phyloP scores from a whole-genome alignment of 2,329 filamentous ascomycete genomes.

The Xylogone sp. region DNA sequence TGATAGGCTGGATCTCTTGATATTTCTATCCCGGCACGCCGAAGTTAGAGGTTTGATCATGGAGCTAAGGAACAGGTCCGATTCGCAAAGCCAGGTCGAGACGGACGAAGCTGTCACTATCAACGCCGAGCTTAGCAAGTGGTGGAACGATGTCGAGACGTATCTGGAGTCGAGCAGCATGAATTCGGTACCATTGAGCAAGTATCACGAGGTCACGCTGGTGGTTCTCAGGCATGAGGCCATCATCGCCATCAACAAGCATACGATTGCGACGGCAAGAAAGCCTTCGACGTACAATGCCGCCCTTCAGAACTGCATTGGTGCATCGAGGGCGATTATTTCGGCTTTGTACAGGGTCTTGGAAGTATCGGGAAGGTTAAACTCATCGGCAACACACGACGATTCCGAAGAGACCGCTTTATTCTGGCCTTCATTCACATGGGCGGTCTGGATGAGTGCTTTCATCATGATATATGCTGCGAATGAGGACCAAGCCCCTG shows the following conservation, averaged over 20 bases:
- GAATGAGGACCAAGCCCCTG: conserved; percentile 33
- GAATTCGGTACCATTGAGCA: conserved; percentile 12
- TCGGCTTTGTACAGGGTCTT: conserved; percentile 27
- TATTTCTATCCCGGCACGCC: conserved; percentile 36
- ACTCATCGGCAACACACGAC: neutral
- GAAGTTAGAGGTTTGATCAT: conserved; percentile 41
- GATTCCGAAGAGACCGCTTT: conserved; percentile 21
- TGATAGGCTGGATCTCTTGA: conserved; percentile 17
- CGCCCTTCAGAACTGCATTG: conserved; percentile 42
- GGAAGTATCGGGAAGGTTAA: conserved; percentile 1
- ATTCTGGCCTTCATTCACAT: conserved; percentile 43
- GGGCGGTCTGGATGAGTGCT: conserved; percentile 44
- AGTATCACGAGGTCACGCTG: conserved; percentile 34
- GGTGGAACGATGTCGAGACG: conserved; percentile 45
- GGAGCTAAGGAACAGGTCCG: conserved; percentile 42
- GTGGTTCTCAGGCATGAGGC: conserved; percentile 39
- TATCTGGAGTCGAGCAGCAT: conserved; percentile 31
- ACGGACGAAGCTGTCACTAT: conserved; percentile 35
- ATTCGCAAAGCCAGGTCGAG: conserved; percentile 34
- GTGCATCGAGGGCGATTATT: conserved; percentile 38
- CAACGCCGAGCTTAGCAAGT: conserved; percentile 37
- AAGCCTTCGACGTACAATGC: conserved; percentile 35
- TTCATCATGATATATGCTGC: conserved; percentile 43
- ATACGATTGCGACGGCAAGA: conserved; percentile 37
- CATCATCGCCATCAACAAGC: conserved; percentile 41